Percentiles rank a stretch among this genome's conserved stretches.
These are phyloP conservation scores for Colletotrichum sp. DNA, from an alignment of 2,329 filamentous ascomycete species.

Conservation along the genomic window DNA sequence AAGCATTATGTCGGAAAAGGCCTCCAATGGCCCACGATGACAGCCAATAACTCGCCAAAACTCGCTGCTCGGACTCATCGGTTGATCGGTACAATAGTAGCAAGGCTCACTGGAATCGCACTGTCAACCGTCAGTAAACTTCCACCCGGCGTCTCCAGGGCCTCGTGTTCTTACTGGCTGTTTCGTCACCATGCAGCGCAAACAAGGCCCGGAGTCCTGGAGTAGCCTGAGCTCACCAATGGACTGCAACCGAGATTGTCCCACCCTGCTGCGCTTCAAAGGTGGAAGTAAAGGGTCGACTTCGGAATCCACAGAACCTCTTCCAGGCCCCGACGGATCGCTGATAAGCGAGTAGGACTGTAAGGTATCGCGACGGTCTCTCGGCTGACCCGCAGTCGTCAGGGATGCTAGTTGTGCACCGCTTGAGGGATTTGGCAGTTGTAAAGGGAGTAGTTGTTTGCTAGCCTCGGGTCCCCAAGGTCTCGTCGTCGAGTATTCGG, in stretches of 20 bases:
- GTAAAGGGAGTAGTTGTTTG: conserved; percentile 33
- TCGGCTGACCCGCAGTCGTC: conserved; percentile 33
- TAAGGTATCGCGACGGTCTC: conserved; percentile 46
- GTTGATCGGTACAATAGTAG: conserved; percentile 46
- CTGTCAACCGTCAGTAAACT: conserved; percentile 32
- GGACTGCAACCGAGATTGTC: conserved; percentile 59
- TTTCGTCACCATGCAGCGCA: conserved; percentile 54
- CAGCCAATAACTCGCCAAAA: conserved; percentile 58
- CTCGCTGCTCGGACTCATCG: conserved; percentile 41
- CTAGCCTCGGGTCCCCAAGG: conserved; percentile 36
- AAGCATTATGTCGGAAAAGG: conserved; percentile 54
- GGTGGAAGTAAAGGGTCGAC: conserved; percentile 59
- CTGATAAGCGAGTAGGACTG: conserved; percentile 45
- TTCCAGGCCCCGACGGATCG: conserved; percentile 38
- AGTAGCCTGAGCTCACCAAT: conserved; percentile 61
- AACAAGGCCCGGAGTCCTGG: conserved; percentile 51
- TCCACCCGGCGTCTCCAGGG: background rate
- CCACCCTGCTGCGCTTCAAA: conserved; percentile 57
- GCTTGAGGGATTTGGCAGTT: conserved; percentile 43
- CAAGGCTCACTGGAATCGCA: conserved; percentile 59
- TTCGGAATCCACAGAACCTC: conserved; percentile 51
- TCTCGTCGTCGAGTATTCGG: conserved; percentile 36
- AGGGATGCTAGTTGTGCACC: conserved; percentile 41
- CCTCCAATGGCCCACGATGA: conserved; percentile 52
- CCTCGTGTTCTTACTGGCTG: conserved; percentile 45